These are phyloP conservation scores for Cytospora paraplurivora DNA, from an alignment of 2,329 filamentous ascomycete genomes.

Conservation along the genomic window DNA sequence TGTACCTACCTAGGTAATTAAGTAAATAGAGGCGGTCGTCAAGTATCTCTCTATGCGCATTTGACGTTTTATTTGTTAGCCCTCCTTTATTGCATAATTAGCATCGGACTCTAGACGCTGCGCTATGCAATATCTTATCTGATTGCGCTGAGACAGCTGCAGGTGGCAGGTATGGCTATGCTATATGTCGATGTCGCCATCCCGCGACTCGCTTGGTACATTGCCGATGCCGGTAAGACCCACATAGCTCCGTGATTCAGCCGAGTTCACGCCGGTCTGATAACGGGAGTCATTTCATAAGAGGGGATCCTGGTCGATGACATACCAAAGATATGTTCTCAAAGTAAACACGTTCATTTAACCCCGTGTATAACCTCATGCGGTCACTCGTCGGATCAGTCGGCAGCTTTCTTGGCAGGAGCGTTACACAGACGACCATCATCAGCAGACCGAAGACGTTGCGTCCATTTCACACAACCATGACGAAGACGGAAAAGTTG, in stretches of 20 bases:
- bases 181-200: not conserved
- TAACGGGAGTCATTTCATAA: not conserved
- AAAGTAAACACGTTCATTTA: not conserved
- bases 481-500: constrained; percentile 40
- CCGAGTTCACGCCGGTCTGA: not conserved
- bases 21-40: too few relatives aligned
- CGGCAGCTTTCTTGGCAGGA: constrained; percentile 13
- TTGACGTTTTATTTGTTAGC: too few relatives aligned
- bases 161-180: not conserved
- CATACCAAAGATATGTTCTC: not conserved
- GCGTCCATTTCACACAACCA: constrained; percentile 36
- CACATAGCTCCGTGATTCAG: not conserved
- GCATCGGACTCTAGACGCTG: too few relatives aligned
- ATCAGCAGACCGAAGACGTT: not conserved
- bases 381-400: constrained; percentile 16
- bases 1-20: too few relatives aligned
- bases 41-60: too few relatives aligned
- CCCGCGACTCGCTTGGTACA: not conserved
- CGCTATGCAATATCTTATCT: too few relatives aligned
- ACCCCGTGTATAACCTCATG: constrained; percentile 16
- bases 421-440: constrained; percentile 10
- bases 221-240: not conserved
- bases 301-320: not conserved
- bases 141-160: not conserved
- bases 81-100: constrained; percentile 11